Evolutionary conservation across 1,284 basidiomycete species (phyloP).

Genomic region (Sutorius eximius): DNA sequence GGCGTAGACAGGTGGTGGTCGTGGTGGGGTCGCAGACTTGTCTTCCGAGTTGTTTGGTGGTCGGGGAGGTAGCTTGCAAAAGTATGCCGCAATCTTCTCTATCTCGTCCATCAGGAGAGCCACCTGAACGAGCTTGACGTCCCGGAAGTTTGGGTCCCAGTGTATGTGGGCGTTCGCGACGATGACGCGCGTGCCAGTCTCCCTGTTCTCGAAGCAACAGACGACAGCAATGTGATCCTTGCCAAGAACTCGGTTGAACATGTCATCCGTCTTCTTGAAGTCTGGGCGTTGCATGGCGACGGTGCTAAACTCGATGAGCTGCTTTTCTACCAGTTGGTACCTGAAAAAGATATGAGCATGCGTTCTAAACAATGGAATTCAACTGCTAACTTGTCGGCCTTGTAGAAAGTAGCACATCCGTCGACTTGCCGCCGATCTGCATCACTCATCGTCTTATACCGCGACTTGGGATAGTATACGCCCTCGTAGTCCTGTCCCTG

Average conservation of each 20-base stretch:
- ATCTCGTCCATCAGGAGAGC: constrained; percentile 93
- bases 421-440: constrained; percentile 88
- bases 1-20: constrained; percentile 67
- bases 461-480: constrained; percentile 90
- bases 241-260: constrained; percentile 98
- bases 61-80: constrained; percentile 82
- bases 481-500: constrained; percentile 86
- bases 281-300: constrained; percentile 92
- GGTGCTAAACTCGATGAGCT: constrained; percentile 92
- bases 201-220: constrained; percentile 83
- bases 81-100: constrained; percentile 84
- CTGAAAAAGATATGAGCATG: constrained; percentile 41
- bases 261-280: constrained; percentile 98
- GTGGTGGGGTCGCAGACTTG: constrained; percentile 39
- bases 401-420: constrained; percentile 97
- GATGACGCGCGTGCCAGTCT: constrained; percentile 85
- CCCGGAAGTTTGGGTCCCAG: constrained; percentile 92
- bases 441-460: constrained; percentile 92
- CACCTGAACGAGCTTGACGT: constrained; percentile 97
- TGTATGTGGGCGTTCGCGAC: constrained; percentile 91
- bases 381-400: constrained; percentile 74
- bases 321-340: constrained; percentile 91
- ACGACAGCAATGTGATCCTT: constrained; percentile 95
- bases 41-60: constrained; percentile 36
- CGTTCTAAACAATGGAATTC: neutral